Base-by-base conservation (phyloP, 805 yeast species). In the Kuraishia cidri region DNA sequence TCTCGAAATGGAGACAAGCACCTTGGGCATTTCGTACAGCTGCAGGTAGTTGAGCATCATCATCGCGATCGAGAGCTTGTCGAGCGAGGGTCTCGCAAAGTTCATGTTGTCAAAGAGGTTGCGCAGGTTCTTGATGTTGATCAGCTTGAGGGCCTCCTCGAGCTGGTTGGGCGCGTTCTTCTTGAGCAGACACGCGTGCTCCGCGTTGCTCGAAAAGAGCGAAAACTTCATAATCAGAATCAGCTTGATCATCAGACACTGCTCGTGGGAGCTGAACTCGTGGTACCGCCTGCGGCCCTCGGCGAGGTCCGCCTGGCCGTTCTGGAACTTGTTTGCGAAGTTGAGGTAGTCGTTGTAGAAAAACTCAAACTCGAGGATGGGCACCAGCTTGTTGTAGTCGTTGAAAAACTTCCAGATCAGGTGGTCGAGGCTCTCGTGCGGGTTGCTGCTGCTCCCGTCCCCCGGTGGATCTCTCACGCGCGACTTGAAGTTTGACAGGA, bases 291-390 rank as follows among this genome's bases (percentile, higher is more conserved):
- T 54, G 52, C 64, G 42, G 46, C 63, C 25, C 54, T 69, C 43
- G 48, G 66, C 19, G 58, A 62, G 44, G 10, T 53, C 50, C 12
- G 58, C 49, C 11, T 44, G 40, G 26, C 47, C 46, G 5, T 47
- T 24, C 2, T 60, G 51, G 37, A 47, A 56, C 31, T 51, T 58
- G 44, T 63, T 63, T 43, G 62, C 60, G 29, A 72, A 58, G 30
- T 69, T 70, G 42, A 72, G 63, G 22, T 72, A 72, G 32, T 65
- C 63, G 42, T 64, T 65, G 64, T 71, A 72, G 40, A 72, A 72
- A 24, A 60, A 52, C 30, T 64, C 68, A 41, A 67, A 71, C 42
- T 72, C 78, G 39, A 72, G 62, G 6, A 72, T 65, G 4, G 79
- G 79, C 17, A 72, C 61, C 37, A 72, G 60, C 15, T 66, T 62